Evolutionary conservation across 1,284 basidiomycete genomes (phyloP).

Genomic region (Athelia sp.): DNA sequence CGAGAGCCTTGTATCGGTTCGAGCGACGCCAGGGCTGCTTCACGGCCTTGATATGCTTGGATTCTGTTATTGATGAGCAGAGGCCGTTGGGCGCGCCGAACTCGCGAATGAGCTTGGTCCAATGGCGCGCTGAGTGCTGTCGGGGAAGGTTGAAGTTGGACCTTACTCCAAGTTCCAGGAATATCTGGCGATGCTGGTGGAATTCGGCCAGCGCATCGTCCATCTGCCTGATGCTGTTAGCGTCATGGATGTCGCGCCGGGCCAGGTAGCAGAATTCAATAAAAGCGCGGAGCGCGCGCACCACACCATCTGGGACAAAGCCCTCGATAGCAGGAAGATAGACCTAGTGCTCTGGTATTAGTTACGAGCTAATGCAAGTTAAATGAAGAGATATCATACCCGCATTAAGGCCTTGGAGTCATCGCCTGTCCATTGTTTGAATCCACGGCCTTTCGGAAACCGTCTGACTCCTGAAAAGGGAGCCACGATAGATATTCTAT

Average conservation of each 20-base stretch:
- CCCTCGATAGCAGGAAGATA: constrained; percentile 3
- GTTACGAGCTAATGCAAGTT: neutral
- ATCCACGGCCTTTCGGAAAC: constrained; percentile 8
- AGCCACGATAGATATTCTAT: constrained; percentile 4
- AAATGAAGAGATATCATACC: neutral
- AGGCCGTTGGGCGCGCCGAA: constrained; percentile 7
- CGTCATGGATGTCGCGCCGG: constrained; percentile 6
- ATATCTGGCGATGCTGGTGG: constrained; percentile 13
- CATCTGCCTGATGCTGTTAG: constrained; percentile 7
- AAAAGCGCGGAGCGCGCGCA: constrained; percentile 3
- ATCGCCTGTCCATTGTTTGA: constrained; percentile 24
- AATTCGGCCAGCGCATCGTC: constrained; percentile 8
- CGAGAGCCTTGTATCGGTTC: constrained; percentile 9
- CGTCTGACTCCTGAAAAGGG: constrained; percentile 2
- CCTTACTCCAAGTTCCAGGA: constrained; percentile 7
- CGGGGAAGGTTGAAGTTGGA: constrained; percentile 13
- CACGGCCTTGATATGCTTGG: constrained; percentile 14
- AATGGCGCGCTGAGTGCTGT: constrained; percentile 10
- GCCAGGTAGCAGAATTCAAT: constrained; percentile 12
- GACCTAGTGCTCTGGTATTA: neutral
- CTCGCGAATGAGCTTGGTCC: constrained; percentile 1
- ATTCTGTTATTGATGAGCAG: constrained; percentile 12
- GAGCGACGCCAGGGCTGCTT: constrained; percentile 21
- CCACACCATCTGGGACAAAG: constrained; percentile 3
- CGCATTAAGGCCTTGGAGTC: constrained; percentile 23